Evolutionary conservation across 176 grass and related monocot genomes (phyloP), one percentile per base, ranked within the genome.

Genomic region (Hyparrhenia diplandra): DNA sequence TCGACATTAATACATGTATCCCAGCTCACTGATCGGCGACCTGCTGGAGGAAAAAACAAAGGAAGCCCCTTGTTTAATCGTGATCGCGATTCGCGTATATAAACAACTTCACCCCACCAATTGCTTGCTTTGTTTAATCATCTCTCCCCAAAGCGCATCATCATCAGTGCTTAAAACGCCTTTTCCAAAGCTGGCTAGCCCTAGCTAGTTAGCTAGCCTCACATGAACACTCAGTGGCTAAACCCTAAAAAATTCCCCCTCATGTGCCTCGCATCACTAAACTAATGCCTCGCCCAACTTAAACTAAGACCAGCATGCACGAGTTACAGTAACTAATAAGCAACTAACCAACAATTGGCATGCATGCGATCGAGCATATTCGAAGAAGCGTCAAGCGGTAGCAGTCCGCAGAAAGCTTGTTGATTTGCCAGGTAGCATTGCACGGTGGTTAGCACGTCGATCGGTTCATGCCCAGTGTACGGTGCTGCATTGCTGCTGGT

Each of bases 251-350:
- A 12, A 76, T 40, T 8, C 27, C 23, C 4, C 54, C 42, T 83
- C 85, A 47, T 79, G 80, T 46, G 74, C 62, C 76, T 52, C 14
- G 66, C 74, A 12, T 21, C 68, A 16, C 1, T 80, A 80, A 80
- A 72, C 14, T 47, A 71, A 27, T 77, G 39, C 43, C 34, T 55
- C 12, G 41, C 55, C n/a, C 3, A n/a, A n/a, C n/a, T 46, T 85
- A 85, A 79, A 83, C 74, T 88, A 83, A 78, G 80, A 88, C 80
- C 60, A 32, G 32, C n/a, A n/a, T n/a, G 20, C 65, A 28, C 24
- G 73, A 61, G 63, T 60, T 30, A n/a, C n/a, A n/a, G n/a, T n/a
- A n/a, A n/a, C n/a, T n/a, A n/a, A n/a, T n/a, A n/a, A n/a, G n/a
- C n/a, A 17, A 73, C 0, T 63, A 21, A 73, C 29, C 13, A 41